phyloP scores from a whole-genome alignment of 2,329 filamentous ascomycete species.

The Drechslerella stenobrocha region DNA sequence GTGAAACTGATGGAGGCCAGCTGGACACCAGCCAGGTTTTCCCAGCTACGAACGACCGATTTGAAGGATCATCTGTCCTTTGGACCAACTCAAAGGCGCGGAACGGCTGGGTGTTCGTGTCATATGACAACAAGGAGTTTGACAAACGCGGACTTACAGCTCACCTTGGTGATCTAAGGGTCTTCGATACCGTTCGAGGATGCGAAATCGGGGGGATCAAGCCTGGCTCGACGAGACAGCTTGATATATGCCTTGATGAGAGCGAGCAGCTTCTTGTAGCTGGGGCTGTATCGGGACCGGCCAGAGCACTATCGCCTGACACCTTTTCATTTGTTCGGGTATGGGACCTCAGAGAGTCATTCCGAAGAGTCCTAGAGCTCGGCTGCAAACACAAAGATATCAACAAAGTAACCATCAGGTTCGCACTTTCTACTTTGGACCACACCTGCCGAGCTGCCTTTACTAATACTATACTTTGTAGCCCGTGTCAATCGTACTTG shows the following conservation, averaged over 20 bases:
- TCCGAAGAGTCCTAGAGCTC: conserved; percentile 32
- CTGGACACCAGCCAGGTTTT: conserved; percentile 5
- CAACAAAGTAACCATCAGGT: conserved; percentile 52
- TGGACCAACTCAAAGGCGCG: conserved; percentile 40
- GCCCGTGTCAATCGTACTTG: conserved; percentile 49
- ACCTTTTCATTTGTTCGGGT: conserved; percentile 39
- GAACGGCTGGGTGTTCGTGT: conserved; percentile 49
- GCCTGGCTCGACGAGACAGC: conserved; percentile 45
- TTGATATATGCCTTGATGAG: conserved; percentile 49
- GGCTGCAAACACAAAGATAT: conserved; percentile 51
- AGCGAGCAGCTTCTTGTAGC: conserved; percentile 35
- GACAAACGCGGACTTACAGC: conserved; percentile 26
- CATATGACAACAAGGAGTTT: conserved; percentile 49
- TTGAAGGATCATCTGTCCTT: conserved; percentile 48
- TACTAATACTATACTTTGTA: conserved; percentile 25
- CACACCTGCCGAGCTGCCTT: background rate
- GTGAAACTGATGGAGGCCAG: background rate
- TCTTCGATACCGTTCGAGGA: conserved; percentile 47
- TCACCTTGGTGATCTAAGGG: conserved; percentile 44
- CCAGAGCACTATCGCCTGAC: conserved; percentile 20
- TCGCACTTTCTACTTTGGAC: conserved; percentile 1
- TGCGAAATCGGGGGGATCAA: conserved; percentile 24
- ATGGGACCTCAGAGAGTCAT: conserved; percentile 22
- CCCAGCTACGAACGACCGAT: conserved; percentile 18
- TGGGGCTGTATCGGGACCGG: conserved; percentile 24